These are phyloP conservation scores for Solanum chiquidenum DNA, from an alignment of 257 asterid genomes.

Conservation along the genomic window DNA sequence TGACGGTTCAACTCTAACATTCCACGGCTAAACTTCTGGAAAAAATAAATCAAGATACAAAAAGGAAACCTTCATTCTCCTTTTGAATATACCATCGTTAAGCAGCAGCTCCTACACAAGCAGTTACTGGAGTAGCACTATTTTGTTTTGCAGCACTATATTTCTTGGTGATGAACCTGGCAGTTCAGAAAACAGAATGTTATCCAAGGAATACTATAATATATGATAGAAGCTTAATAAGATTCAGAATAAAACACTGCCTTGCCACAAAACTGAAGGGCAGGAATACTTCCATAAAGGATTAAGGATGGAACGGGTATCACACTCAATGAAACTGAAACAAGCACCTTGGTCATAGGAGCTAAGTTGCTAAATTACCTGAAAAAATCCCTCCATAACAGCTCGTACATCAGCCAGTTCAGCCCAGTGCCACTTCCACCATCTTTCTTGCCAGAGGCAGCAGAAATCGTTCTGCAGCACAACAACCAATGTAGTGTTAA, in stretches of 20 bases:
- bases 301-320: neutral
- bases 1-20: neutral
- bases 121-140: conserved; percentile 61
- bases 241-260: neutral
- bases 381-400: conserved; percentile 98
- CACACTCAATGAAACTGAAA: neutral
- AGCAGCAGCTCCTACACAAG: conserved; percentile 61
- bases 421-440: conserved; percentile 52
- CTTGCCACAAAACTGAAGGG: neutral
- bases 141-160: conserved; percentile 62
- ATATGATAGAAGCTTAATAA: neutral
- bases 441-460: conserved; percentile 37
- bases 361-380: conserved; percentile 32
- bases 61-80: neutral
- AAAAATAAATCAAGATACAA: neutral
- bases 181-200: neutral
- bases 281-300: neutral
- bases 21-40: neutral
- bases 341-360: neutral
- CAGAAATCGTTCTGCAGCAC: conserved; percentile 50
- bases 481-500: neutral
- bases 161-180: conserved; percentile 92
- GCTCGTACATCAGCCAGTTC: conserved; percentile 95
- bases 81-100: conserved; percentile 14
- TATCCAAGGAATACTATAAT: neutral